Evolutionary conservation across 75 land plant species (phyloP), one percentile per base, ranked within the genome.

Genomic region (Picea glauca): DNA sequence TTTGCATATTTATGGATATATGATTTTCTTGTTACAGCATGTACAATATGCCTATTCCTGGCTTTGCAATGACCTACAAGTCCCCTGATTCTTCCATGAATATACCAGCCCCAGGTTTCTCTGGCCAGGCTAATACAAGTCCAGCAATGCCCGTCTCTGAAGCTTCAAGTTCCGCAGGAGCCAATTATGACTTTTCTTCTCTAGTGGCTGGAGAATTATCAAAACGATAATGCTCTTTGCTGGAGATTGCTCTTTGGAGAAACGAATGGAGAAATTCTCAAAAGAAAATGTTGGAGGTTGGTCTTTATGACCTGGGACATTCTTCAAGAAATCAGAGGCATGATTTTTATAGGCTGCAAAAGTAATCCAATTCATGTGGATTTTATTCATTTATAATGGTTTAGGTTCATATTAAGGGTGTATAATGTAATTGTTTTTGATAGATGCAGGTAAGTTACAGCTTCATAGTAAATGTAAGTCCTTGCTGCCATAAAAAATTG

Each of bases 161-260:
- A 32, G 59, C 32, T 57, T 74, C 76, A 57, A 74, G 21, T 50
- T 74, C 76, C 8, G 20, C 75, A 7, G 58, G 76, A 30, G 76
- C 76, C 14, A 56, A 56, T 74, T 74, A 74, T 56, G 76, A 74
- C 32, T 74, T 74, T 13, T 74, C 76, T 50, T 74, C 76, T n/a
- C 31, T 74, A 74, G 76, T 74, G 76, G 76, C 76, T 73, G 58
- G 76, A 46, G 58, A 38, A 46, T 74, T 74, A 13, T 50, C 76
- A 3, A 74, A 74, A 54, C 58, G 21, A 20, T 74, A 74, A 54
- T 46, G 50, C 54, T 46, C 54, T 46, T 46, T 46, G 8, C 54
- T 46, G 54, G 54, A 46, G 54, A 46, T 8, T 46, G 54, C 54
- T 46, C 54, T 46, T 46, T 46, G 54, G 54, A 8, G 8, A 46